These are phyloP conservation scores for Saprolegnia parasitica DNA, from an alignment of 352 stramenopile genomes.

Conservation along the genomic window DNA sequence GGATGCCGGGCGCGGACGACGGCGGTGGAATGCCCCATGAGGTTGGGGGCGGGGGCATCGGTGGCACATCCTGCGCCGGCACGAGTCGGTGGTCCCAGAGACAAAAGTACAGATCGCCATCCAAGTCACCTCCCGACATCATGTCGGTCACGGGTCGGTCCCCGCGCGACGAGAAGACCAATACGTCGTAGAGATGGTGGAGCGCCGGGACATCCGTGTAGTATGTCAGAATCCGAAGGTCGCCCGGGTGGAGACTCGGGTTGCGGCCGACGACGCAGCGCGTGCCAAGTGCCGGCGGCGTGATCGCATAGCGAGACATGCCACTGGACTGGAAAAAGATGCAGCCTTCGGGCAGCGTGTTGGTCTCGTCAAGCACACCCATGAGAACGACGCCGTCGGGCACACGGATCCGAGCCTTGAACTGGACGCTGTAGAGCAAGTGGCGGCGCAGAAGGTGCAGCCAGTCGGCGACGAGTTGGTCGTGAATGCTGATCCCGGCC, in stretches of 20 bases:
- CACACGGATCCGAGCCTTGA: conserved; percentile 70
- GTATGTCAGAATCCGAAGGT: conserved; percentile 55
- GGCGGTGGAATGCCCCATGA: too few relatives aligned
- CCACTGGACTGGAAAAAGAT: conserved; percentile 76
- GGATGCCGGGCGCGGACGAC: too few relatives aligned
- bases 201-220: conserved; percentile 49
- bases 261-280: conserved; percentile 70
- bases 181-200: conserved; percentile 48
- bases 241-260: conserved; percentile 69
- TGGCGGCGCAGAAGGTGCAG: conserved; percentile 29
- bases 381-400: conserved; percentile 58
- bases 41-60: conserved; percentile 37
- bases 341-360: conserved; percentile 57
- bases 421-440: conserved; percentile 51
- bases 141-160: conserved; percentile 69
- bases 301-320: conserved; percentile 12
- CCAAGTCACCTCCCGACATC: conserved; percentile 74
- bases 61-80: conserved; percentile 33
- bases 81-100: conserved; percentile 79
- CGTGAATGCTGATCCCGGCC: background rate
- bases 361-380: conserved; percentile 74
- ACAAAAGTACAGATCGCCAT: conserved; percentile 73
- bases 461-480: conserved; percentile 25
- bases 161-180: conserved; percentile 70
- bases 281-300: conserved; percentile 36